Percentiles rank a stretch among this genome's conserved stretches.
These are phyloP conservation scores for Pyrus hybrid DNA, from an alignment of 331 rosid species.

Conservation along the genomic window DNA sequence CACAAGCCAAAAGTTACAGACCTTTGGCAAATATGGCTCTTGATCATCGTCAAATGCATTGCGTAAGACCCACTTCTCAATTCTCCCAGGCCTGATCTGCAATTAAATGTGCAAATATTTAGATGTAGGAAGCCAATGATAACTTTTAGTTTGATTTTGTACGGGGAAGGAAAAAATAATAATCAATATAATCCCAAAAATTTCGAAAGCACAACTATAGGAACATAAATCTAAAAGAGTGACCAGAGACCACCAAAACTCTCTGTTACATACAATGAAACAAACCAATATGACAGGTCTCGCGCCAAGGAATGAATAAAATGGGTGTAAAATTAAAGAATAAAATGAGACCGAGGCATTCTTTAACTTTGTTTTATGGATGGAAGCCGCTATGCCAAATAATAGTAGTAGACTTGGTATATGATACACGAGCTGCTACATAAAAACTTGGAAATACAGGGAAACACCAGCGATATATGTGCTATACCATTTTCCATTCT, in stretches of 20 bases:
- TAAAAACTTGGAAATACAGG: slow-evolving; percentile 5
- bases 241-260: background rate
- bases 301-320: background rate
- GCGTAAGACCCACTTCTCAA: slow-evolving; percentile 93
- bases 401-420: background rate
- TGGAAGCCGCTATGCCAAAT: background rate
- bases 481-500: slow-evolving; percentile 83
- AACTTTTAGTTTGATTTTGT: background rate
- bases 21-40: slow-evolving; percentile 90
- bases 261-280: background rate
- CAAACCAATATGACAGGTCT: background rate
- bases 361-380: background rate
- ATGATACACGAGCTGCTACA: slow-evolving; percentile 1
- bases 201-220: background rate
- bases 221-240: background rate
- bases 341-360: background rate
- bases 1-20: slow-evolving; percentile 20
- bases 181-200: background rate
- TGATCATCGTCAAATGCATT: slow-evolving; percentile 87
- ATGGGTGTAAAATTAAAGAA: background rate
- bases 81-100: slow-evolving; percentile 57
- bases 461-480: background rate
- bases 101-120: slow-evolving; percentile 4
- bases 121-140: background rate
- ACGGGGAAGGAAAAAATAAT: background rate